Percentiles rank a stretch among this genome's conserved stretches.
Conservation (phyloP, 192 early-diverging fungal genomes). For the Gaertneriomyces semiglobifer region DNA sequence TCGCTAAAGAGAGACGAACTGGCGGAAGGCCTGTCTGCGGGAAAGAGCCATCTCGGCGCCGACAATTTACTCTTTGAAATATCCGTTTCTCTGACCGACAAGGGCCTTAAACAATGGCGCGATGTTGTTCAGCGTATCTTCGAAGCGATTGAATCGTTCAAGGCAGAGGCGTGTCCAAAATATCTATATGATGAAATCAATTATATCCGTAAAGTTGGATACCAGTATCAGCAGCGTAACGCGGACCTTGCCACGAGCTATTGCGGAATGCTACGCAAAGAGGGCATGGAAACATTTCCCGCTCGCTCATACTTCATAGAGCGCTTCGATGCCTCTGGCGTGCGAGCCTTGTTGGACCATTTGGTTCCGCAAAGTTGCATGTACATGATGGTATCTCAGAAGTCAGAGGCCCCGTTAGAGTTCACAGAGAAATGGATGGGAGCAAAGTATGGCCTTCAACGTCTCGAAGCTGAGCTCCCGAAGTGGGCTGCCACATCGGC, state of each 20-base stretch:
- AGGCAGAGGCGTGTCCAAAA: conserved; percentile 21
- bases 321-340: conserved; percentile 18
- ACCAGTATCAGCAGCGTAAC: conserved; percentile 40
- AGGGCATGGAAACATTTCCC: conserved; percentile 39
- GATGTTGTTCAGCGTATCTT: conserved; percentile 26
- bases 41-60: conserved; percentile 22
- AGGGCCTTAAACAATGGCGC: conserved; percentile 27
- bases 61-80: conserved; percentile 38
- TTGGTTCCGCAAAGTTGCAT: conserved; percentile 25
- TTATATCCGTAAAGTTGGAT: conserved; percentile 28
- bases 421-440: conserved; percentile 44
- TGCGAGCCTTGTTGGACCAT: conserved; percentile 11
- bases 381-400: conserved; percentile 25
- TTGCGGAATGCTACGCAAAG: conserved; percentile 29
- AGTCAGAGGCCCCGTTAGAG: conserved; percentile 11
- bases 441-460: conserved; percentile 28
- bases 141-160: conserved; percentile 14
- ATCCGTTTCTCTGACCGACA: conserved; percentile 34
- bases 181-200: conserved; percentile 39
- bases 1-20: conserved; percentile 26
- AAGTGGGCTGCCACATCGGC: background rate
- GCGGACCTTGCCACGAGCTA: conserved; percentile 21
- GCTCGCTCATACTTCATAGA: conserved; percentile 21
- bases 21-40: conserved; percentile 37
- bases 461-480: conserved; percentile 5